Evolutionary conservation across 208 protist species (phyloP).

Genomic region (Leishmania martiniquensis): DNA sequence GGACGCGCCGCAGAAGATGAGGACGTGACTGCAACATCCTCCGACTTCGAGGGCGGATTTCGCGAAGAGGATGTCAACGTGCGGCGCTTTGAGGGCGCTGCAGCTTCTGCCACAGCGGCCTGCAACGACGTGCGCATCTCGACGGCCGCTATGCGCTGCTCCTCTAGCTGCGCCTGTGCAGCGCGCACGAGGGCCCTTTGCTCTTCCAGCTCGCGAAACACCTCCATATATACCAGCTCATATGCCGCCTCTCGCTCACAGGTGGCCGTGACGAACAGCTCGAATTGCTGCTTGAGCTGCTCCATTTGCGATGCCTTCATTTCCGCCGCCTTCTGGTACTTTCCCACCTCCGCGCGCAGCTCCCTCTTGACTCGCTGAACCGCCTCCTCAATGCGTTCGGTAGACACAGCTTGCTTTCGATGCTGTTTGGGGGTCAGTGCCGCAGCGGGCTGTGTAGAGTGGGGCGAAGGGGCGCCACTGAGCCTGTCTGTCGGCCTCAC

Average conservation of each 20-base stretch:
- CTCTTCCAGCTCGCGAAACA: slow-evolving; percentile 55
- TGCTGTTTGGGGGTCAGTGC: neutral
- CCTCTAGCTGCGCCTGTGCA: slow-evolving; percentile 49
- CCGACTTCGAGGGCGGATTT: neutral
- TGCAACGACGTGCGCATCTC: slow-evolving; percentile 17
- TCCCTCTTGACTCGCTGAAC: slow-evolving; percentile 30
- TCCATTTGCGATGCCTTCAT: slow-evolving; percentile 25
- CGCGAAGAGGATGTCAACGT: neutral
- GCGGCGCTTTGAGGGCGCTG: neutral
- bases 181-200: slow-evolving; percentile 26
- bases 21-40: neutral
- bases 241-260: slow-evolving; percentile 77
- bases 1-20: neutral
- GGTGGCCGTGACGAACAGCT: slow-evolving; percentile 62
- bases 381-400: slow-evolving; percentile 24
- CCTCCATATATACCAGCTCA: slow-evolving; percentile 50
- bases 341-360: slow-evolving; percentile 29
- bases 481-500: neutral
- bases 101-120: neutral
- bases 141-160: slow-evolving; percentile 23
- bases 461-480: neutral
- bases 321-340: slow-evolving; percentile 23
- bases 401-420: slow-evolving; percentile 1
- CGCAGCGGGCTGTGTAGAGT: neutral
- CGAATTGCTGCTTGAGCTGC: slow-evolving; percentile 57